Evolutionary conservation across 2,329 filamentous ascomycete genomes (phyloP).

Genomic region (Aureobasidium sp.): DNA sequence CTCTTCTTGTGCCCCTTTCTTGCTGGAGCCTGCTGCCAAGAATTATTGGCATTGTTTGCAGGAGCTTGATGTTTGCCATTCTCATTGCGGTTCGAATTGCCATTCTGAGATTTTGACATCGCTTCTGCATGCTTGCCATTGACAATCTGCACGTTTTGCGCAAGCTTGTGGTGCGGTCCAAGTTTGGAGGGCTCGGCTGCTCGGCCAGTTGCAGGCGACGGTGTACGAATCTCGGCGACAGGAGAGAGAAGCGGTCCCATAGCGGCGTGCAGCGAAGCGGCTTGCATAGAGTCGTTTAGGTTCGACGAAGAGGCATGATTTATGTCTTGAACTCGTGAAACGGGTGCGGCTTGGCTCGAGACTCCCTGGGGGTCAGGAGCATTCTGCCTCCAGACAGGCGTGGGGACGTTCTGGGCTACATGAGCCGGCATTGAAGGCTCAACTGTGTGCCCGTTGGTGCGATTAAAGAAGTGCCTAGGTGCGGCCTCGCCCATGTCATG

Average conservation of each 20-base stretch:
- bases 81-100: neutral
- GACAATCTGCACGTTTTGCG: slow-evolving; percentile 25
- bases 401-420: slow-evolving; percentile 2
- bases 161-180: slow-evolving; percentile 6
- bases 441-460: neutral
- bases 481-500: neutral
- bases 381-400: slow-evolving; percentile 1
- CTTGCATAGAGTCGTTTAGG: neutral
- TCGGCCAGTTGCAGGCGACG: slow-evolving; percentile 57
- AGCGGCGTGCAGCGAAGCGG: neutral
- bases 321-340: neutral
- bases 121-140: slow-evolving; percentile 22
- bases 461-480: neutral
- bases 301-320: neutral
- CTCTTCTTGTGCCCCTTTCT: slow-evolving; percentile 30
- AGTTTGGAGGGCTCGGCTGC: slow-evolving; percentile 39
- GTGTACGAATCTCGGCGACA: slow-evolving; percentile 65
- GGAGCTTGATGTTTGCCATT: slow-evolving; percentile 8
- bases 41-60: slow-evolving; percentile 4
- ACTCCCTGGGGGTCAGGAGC: neutral
- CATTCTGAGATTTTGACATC: slow-evolving; percentile 7
- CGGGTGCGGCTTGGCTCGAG: neutral
- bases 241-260: slow-evolving; percentile 53
- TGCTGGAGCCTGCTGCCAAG: slow-evolving; percentile 24
- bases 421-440: neutral